Base-by-base conservation (phyloP, 1,284 basidiomycete species). In the Ustanciosporium gigantosporum region DNA sequence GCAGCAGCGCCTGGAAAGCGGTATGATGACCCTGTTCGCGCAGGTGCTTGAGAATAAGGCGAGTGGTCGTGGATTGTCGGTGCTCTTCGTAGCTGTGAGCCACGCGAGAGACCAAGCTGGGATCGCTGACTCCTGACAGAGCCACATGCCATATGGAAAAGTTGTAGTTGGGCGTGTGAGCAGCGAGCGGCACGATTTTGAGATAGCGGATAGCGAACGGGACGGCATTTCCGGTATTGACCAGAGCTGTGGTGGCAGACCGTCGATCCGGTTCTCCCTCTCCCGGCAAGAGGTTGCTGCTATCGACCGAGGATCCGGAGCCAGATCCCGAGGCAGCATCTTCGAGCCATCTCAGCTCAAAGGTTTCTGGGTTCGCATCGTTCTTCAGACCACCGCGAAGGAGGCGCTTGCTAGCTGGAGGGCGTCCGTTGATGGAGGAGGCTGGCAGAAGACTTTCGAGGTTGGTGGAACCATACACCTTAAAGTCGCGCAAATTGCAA, bases 21-120 rank as follows among this genome's bases (percentile, higher is more conserved):
- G 85, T 82, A 31, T 89, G 80, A 41, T 89, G 83, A 15, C 87
- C 85, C 25, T 87, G 83, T 74, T 88, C 85, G 36, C 89, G 85
- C 27, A 91, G 84, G 68, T 90, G 86, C 67, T 90, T 90, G 46
- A 90, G 82, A 27, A 78, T 70, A 21, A 78, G 62, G 25, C 73
- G 71, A 0, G 64, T 57, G 4, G 74, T 66, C 0, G 50, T 50
- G 13, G 52, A 55, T 22, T 68, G 60, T 19, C 74, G 68, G 49
- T 76, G 58, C 55, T 75, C 46, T 15, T 62, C 48, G 40, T 70
- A 70, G 46, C 58, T 59, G 11, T 37, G 46, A 22, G 52, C 38
- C 8, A 69, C 66, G 15, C 56, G 39, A 5, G 39, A 34, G 19
- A 77, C 65, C 4, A 68, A 35, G 3, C 43, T 31, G 3, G 58